These are phyloP conservation scores for Gaertneriomyces sp. DNA, from an alignment of 192 early-diverging fungal genomes.

Conservation along the genomic window DNA sequence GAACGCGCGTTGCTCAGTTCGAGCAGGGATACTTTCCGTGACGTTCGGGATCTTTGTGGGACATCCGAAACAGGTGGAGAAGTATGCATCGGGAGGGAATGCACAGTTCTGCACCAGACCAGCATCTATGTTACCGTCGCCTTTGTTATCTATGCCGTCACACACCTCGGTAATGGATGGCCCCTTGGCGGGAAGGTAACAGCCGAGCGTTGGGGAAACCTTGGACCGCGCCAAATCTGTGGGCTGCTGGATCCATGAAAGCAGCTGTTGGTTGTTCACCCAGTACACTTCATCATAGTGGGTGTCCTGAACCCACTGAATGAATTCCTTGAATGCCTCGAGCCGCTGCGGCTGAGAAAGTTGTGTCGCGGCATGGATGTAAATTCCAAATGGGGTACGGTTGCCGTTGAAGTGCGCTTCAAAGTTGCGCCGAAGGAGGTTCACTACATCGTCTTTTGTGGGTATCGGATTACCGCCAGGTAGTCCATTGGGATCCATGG, in stretches of 20 bases:
- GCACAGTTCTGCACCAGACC: slow-evolving; percentile 19
- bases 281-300: slow-evolving; percentile 32
- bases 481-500: slow-evolving; percentile 29
- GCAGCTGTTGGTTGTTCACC: slow-evolving; percentile 35
- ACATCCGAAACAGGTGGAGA: slow-evolving; percentile 38
- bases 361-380: slow-evolving; percentile 27
- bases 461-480: slow-evolving; percentile 7
- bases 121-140: slow-evolving; percentile 19
- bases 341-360: slow-evolving; percentile 1
- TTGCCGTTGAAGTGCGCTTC: slow-evolving; percentile 28
- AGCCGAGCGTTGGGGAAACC: slow-evolving; percentile 12
- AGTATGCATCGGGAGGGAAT: slow-evolving; percentile 18
- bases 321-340: slow-evolving; percentile 15
- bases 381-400: slow-evolving; percentile 34
- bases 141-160: slow-evolving; percentile 40
- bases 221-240: slow-evolving; percentile 13
- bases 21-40: slow-evolving; percentile 16
- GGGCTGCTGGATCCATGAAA: slow-evolving; percentile 33
- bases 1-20: neutral
- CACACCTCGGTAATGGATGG: slow-evolving; percentile 32
- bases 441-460: slow-evolving; percentile 16
- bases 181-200: slow-evolving; percentile 19
- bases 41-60: slow-evolving; percentile 24
- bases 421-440: slow-evolving; percentile 29
- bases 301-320: slow-evolving; percentile 24